Base-by-base conservation (phyloP, 495 filamentous ascomycete genomes). In the Penicillium fimorum region DNA sequence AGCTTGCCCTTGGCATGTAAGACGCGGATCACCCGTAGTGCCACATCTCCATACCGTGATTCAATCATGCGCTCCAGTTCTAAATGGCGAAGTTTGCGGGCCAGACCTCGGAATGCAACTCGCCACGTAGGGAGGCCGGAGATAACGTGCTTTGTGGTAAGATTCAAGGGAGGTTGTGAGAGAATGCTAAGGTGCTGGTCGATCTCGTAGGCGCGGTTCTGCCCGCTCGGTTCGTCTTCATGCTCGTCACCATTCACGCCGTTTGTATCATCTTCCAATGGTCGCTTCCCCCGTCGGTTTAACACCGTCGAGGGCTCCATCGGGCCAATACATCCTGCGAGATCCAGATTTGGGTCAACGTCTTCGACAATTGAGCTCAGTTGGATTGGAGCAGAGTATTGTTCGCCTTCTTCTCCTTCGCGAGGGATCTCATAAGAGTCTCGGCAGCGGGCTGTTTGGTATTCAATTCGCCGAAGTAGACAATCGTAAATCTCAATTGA, bases 1-100 rank as follows among this genome's bases (percentile, higher is more conserved):
- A 97, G 76, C 69, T 93, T 95, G 22, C 94, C 95, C 62, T 91
- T 89, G 47, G 85, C 84, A 41, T 87, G 82, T 15, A 97, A 82
- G 38, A 97, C 88, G 25, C 89, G 87, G 44, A 90, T 77, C 5
- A 97, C 78, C 5, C 92, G 89, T 4, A 87, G 76, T 4, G 90
- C 91, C 46, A 85, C 77, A 17, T 81, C 77, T n/a, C 89, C 92
- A 50, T 88, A 92, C 7, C 84, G 82, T 13, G 88, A 80, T 45
- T 86, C 81, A 43, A 97, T 84, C 24, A 89, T 85, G 27, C 82
- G 82, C 61, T 96, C 89, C 9, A 97, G 72, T 67, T 96, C 89
- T 17, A 81, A 61, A 57, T 89, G 84, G 45, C 85, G 84, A 38
- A 97, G 72, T 51, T 81, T 75, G 24, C 82, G 79, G 27, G 87